Conservation (phyloP, 257 asterid genomes). For the Gentiana dahurica region DNA sequence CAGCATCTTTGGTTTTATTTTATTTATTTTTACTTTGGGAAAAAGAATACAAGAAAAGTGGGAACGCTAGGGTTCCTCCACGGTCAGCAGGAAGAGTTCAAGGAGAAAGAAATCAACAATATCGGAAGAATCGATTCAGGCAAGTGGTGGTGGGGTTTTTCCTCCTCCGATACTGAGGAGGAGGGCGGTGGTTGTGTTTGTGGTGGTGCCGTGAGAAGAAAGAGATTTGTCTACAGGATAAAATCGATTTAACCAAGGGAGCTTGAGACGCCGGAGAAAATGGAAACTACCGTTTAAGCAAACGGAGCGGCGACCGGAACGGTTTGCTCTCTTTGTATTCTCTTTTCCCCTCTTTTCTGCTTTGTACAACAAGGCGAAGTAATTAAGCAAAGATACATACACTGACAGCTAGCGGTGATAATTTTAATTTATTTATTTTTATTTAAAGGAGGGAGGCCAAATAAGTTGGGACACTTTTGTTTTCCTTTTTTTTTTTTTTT, state of each 20-base stretch:
- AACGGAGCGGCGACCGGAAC: slow-evolving; percentile 10
- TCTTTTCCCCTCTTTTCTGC: slow-evolving; percentile 5
- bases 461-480: background rate
- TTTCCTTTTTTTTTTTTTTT: background rate
- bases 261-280: slow-evolving; percentile 12
- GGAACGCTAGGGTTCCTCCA: slow-evolving; percentile 43
- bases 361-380: slow-evolving; percentile 22
- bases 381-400: slow-evolving; percentile 10
- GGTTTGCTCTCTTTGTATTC: slow-evolving; percentile 13
- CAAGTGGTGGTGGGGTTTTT: slow-evolving; percentile 1
- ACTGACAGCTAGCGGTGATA: slow-evolving; percentile 1
- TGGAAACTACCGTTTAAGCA: slow-evolving; percentile 19
- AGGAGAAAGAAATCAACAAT: background rate
- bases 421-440: too few relatives aligned
- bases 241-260: too few relatives aligned
- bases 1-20: slow-evolving; percentile 37
- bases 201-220: slow-evolving; percentile 20
- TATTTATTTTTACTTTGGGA: slow-evolving; percentile 21
- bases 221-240: slow-evolving; percentile 13
- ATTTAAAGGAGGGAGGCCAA: slow-evolving; percentile 3
- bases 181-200: slow-evolving; percentile 9
- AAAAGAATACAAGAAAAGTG: slow-evolving; percentile 22
- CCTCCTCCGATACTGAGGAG: slow-evolving; percentile 1
- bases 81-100: slow-evolving; percentile 37
- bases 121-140: background rate